Evolutionary conservation across 208 protist genomes (phyloP), one percentile per base, ranked within the genome.

Genomic region (Crithidia sp.): DNA sequence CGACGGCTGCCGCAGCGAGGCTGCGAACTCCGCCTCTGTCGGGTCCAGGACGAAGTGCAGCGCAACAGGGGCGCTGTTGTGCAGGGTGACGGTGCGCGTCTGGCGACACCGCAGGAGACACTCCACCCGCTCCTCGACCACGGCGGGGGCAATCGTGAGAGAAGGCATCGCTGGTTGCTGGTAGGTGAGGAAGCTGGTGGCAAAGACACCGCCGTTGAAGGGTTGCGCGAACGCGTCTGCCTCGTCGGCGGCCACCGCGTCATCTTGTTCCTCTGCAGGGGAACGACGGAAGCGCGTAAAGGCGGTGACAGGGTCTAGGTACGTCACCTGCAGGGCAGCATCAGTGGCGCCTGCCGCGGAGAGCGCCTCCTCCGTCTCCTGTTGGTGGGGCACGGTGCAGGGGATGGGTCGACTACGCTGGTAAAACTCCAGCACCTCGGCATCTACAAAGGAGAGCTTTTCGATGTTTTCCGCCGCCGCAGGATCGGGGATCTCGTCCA

Each of bases 1-100:
- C 9, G 41, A 50, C 19, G 43, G 44, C 17, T 76, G 41, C n/a
- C 53, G 62, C 55, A 82, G 43, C 37, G 69, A 77, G 13, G 55
- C 53, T 13, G 41, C 71, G 56, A 74, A 82, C 69, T 93, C 88
- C 13, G 63, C 77, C 41, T 67, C 66, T 6, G 74, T 87, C 3
- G 92, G 89, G 67, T 97, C 88, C 39, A 93, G 84, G 43, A 79
- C 55, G 56, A 95, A 97, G 73, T 90, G 83, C 39, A 97, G 74
- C 49, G 75, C 72, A 14, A 85, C 86, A 7, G 88, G 81, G 0
- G 89, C 93, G 56, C 77, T 80, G 77, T 95, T 97, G 58, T 84
- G 84, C 81, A 97, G 73, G 19, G 80, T 87, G 16, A 95, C 82
- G 39, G 84, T 83, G 17, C 92, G 88, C n/a, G 76, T 80, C 63